Base-by-base conservation (phyloP, 179 eudicot genomes). In the Silene coronaria region DNA sequence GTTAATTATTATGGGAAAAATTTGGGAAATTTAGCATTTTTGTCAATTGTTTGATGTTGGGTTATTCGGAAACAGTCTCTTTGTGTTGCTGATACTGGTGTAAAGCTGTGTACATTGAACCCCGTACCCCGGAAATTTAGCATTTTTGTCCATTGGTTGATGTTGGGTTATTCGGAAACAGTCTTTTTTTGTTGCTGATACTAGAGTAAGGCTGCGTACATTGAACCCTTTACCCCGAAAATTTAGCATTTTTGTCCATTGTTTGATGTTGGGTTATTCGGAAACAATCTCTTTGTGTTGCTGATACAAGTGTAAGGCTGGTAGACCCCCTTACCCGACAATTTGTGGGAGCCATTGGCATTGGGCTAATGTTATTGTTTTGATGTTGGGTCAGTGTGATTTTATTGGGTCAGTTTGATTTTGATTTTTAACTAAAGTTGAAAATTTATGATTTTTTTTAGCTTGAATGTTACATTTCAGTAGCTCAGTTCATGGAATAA, bases 241-340 rank as follows among this genome's bases (percentile, higher is more conserved):
- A 30, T 70, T 45, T 70, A 22, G 59, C 21, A 46, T 45, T 70
- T 13, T 51, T 12, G 24, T 48, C 36, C 3, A 23, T 45, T 70
- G 58, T 46, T 70, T 28, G 75, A 70, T 77, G 65, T 45, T 32
- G 80, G 75, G 51, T 77, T 42, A 30, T 34, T 70, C 3, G n/a
- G 59, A 46, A 19, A 36, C 42, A 6, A 10, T 6, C 42, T 36
- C 8, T 36, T 36, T 36, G n/a, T n/a, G n/a, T n/a, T n/a, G n/a
- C n/a, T n/a, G n/a, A n/a, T n/a, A n/a, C n/a, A n/a, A n/a, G n/a
- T n/a, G 36, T 32, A 32, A 32, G 36, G 36, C 36, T 32, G 36
- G n/a, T n/a, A n/a, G n/a, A n/a, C n/a, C n/a, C n/a, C n/a, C n/a
- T n/a, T n/a, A n/a, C n/a, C n/a, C n/a, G n/a, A n/a, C n/a, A n/a